A percentile compares a stretch with the other conserved stretches of the same genome.
Evolutionary conservation across 768 basidiomycete species (phyloP).

Genomic region (Neoboletus magnificus): DNA sequence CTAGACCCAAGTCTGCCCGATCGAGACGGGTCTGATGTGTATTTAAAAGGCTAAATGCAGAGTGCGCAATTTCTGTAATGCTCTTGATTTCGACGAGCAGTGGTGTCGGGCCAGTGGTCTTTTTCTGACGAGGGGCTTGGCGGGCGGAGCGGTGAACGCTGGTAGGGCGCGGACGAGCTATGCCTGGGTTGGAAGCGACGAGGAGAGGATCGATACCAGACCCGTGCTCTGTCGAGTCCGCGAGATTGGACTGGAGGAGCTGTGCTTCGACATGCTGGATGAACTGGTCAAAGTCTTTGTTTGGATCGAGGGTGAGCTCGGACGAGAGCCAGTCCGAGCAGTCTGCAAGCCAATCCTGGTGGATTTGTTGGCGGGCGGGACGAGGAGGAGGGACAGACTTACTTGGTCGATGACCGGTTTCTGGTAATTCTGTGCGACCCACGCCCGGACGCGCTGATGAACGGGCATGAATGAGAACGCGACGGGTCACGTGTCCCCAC

Average conservation of each 20-base stretch:
- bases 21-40: slow-evolving; percentile 61
- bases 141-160: slow-evolving; percentile 1
- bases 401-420: slow-evolving; percentile 65
- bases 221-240: slow-evolving; percentile 65
- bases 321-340: slow-evolving; percentile 64
- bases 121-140: slow-evolving; percentile 9
- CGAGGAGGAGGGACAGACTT: slow-evolving; percentile 11
- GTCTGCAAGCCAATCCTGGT: slow-evolving; percentile 71
- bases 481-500: slow-evolving; percentile 8
- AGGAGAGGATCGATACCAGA: slow-evolving; percentile 53
- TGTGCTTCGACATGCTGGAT: slow-evolving; percentile 57
- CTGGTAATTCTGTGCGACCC: slow-evolving; percentile 54
- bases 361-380: not conserved
- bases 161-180: slow-evolving; percentile 4
- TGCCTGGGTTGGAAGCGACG: slow-evolving; percentile 9
- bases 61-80: slow-evolving; percentile 81
- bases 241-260: slow-evolving; percentile 67
- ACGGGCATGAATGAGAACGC: slow-evolving; percentile 16
- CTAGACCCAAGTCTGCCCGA: slow-evolving; percentile 46
- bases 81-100: slow-evolving; percentile 72
- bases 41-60: slow-evolving; percentile 78
- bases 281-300: slow-evolving; percentile 48
- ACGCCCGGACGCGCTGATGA: slow-evolving; percentile 40
- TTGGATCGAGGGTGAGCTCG: slow-evolving; percentile 46
- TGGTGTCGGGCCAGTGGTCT: slow-evolving; percentile 38